Percentiles rank a stretch among this genome's conserved stretches.
These are phyloP conservation scores for Tricladium varicosporioides DNA, from an alignment of 2,329 filamentous ascomycete species.

Conservation along the genomic window DNA sequence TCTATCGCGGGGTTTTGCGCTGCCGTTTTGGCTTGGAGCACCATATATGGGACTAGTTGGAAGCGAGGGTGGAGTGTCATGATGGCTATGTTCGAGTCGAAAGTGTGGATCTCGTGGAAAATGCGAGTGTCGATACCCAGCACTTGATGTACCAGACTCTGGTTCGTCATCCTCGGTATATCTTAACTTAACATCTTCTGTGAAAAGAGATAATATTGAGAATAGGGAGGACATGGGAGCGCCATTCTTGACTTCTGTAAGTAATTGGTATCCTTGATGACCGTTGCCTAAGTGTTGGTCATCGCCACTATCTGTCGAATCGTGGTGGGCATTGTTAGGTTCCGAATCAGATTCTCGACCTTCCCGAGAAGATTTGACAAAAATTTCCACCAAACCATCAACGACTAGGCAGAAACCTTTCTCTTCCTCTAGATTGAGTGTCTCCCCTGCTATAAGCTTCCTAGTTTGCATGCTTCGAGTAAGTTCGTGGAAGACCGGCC, in stretches of 20 bases:
- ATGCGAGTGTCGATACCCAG: constrained; percentile 29
- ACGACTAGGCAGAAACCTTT: constrained; percentile 98
- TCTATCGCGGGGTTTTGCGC: constrained; percentile 55
- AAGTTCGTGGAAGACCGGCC: constrained; percentile 95
- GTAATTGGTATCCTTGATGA: constrained; percentile 85
- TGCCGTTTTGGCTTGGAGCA: constrained; percentile 25
- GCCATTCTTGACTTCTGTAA: constrained; percentile 97
- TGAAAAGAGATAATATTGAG: constrained; percentile 95
- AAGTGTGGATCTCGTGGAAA: constrained; percentile 28
- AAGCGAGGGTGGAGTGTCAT: constrained; percentile 32
- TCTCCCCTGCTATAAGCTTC: constrained; percentile 94
- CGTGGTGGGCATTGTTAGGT: constrained; percentile 41
- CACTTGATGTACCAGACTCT: constrained; percentile 37
- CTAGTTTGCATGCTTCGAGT: constrained; percentile 97
- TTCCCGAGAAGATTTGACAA: constrained; percentile 81
- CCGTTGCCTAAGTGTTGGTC: constrained; percentile 57
- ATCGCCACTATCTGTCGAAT: constrained; percentile 66
- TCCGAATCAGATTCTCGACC: constrained; percentile 42
- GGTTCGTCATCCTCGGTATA: constrained; percentile 57
- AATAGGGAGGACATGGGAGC: constrained; percentile 98
- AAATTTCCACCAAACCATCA: constrained; percentile 94
- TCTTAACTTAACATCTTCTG: constrained; percentile 83
- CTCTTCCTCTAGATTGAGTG: constrained; percentile 90
- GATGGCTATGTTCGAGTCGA: constrained; percentile 25
- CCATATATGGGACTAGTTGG: constrained; percentile 33